Conservation (phyloP, 1,284 basidiomycete species). For the Sparassis latifolia region DNA sequence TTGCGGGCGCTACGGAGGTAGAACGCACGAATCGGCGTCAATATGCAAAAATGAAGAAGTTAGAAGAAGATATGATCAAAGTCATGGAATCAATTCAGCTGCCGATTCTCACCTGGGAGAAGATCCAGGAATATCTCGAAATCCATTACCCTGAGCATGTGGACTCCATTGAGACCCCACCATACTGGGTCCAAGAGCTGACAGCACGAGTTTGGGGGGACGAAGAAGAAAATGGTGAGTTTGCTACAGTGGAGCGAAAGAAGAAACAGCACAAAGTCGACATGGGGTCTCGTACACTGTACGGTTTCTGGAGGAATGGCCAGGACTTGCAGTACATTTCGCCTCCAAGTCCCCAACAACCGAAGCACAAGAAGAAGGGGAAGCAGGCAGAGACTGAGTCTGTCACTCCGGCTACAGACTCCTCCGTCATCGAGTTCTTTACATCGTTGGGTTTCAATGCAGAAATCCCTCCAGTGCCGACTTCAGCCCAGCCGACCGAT, state of each 20-base stretch:
- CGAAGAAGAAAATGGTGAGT: slow-evolving; percentile 13
- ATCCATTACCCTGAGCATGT: slow-evolving; percentile 37
- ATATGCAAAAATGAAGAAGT: slow-evolving; percentile 36
- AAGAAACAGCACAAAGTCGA: slow-evolving; percentile 8
- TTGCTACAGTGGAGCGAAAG: slow-evolving; percentile 3
- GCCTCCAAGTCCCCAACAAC: neutral
- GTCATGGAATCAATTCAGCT: slow-evolving; percentile 36
- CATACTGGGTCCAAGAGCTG: slow-evolving; percentile 33
- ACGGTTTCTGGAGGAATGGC: slow-evolving; percentile 41
- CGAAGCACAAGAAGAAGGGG: slow-evolving; percentile 5
- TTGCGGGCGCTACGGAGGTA: slow-evolving; percentile 33
- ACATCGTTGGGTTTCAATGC: slow-evolving; percentile 3
- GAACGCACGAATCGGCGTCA: slow-evolving; percentile 27
- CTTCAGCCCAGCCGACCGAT: slow-evolving; percentile 7
- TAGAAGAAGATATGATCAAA: slow-evolving; percentile 37
- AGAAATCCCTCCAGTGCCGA: slow-evolving; percentile 13
- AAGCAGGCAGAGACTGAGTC: neutral
- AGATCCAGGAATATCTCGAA: slow-evolving; percentile 35
- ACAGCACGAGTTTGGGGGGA: slow-evolving; percentile 8
- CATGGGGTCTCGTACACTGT: slow-evolving; percentile 18
- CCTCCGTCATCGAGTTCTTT: slow-evolving; percentile 19
- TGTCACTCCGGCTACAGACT: neutral
- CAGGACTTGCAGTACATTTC: slow-evolving; percentile 12
- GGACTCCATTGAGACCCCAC: slow-evolving; percentile 30
- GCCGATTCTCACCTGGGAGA: slow-evolving; percentile 28